Base-by-base conservation (phyloP, 148 eudicot genomes). In the Polygonum aviculare region DNA sequence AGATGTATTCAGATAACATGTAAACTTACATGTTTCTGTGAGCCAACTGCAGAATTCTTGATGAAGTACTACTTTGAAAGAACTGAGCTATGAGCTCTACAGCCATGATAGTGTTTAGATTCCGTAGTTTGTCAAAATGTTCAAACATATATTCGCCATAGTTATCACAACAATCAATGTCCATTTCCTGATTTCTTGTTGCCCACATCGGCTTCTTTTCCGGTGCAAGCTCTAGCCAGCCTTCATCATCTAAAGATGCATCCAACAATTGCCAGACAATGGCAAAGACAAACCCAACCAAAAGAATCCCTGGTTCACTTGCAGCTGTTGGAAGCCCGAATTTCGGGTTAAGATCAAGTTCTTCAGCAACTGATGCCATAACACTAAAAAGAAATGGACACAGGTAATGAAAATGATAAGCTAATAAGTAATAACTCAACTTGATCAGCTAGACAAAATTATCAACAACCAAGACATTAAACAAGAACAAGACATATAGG, bases 221-320 rank as follows among this genome's bases (percentile, higher is more conserved):
- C 16, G 82, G 79, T 74, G 87, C 87, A 76, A 87, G 89, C 74
- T 90, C 93, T 77, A 93, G 79, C 76, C 92, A 83, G 75, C 93
- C 97, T 84, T 93, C 98, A 81, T 95, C 99, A 77, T 88, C 97
- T 60, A 95, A 78, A 77, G 95, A 84, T 69, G 91, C 97, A 73
- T 95, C 99, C 73, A 95, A 87, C 73, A 95, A 83, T 86, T 95
- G 97, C 87, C 96, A 90, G 67, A 91, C 86, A 75, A 84, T 82
- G 31, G 93, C 79, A 78, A 92, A 91, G 57, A 89, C 59, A 77
- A 80, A 89, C 72, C 85, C 86, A 74, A 92, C 91, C 75, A 90
- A 73, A 63, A 87, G 74, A 76, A 84, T 65, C 73, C 86, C 90
- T 73, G 93, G 90, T 73, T 88, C 90, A 75, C 75, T 82, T 74